Base-by-base conservation (phyloP, 2,329 filamentous ascomycete genomes). In the Periconia sp. region DNA sequence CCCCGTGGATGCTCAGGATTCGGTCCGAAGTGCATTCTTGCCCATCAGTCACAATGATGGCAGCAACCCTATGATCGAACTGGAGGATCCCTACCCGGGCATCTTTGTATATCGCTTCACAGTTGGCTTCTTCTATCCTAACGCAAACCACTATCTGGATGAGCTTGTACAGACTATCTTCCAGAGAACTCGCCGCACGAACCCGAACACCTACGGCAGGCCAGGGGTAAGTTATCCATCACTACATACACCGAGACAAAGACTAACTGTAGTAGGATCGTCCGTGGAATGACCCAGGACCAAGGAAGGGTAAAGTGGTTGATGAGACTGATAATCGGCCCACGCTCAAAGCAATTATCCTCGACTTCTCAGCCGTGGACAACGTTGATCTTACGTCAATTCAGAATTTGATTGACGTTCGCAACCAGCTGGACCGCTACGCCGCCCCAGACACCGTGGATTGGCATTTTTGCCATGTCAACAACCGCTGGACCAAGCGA, bases 81-180 rank as follows among this genome's bases (percentile, higher is more conserved):
- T 96, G 8, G 81, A 90, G 56, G 86, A 86, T 53, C 92, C 94
- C 1, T 91, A 94, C 65, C 93, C 93, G 0, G 94, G 94, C 47
- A 84, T 99, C 64, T 97, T 97, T 77, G 96, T 99, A 68, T 97
- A 97, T 78, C 86, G 93, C 42, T 97, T 99, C 74, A 89, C 90
- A 0, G 93, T 97, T 77, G 91, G 92, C 45, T 96, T 96, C 82
- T 96, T 94, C 77, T 99, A 97, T 69, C 92, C 92, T 53, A 99
- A 97, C 64, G 92, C 91, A 20, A 91, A 91, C 66, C 88, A 92
- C 71, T 92, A 95, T 57, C 83, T 96, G 44, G 92, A 97, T 66
- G 84, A 91, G 65, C 69, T 81, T 53, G 69, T 72, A 1, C 59
- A 71, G 1, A 68, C 66, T 10, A 76, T 81, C 41, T 79, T 80